These are phyloP conservation scores for Polytolypa hystricis DNA, from an alignment of 2,329 filamentous ascomycete species.

Conservation along the genomic window DNA sequence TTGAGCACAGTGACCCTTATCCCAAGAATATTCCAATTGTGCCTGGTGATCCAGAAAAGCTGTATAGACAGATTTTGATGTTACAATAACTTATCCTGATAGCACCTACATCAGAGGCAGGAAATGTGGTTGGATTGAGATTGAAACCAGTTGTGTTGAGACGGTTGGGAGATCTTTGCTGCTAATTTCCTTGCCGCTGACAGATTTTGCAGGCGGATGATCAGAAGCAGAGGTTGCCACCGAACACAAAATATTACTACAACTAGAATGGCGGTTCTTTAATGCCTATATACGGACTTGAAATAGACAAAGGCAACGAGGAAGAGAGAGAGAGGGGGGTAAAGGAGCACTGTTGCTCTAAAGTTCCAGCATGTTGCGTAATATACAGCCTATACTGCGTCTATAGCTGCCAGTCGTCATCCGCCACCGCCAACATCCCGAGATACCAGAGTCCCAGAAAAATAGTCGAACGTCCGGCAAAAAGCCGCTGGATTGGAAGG, in stretches of 20 bases:
- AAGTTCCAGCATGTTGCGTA: too few relatives aligned
- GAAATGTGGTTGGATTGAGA: conserved; percentile 11
- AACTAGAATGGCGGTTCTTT: background rate
- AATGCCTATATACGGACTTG: too few relatives aligned
- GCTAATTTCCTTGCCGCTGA: background rate
- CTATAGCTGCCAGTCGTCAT: background rate
- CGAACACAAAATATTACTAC: conserved; percentile 1
- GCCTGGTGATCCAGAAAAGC: conserved; percentile 6
- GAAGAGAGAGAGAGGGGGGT: too few relatives aligned
- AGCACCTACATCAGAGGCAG: conserved; percentile 8
- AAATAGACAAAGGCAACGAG: too few relatives aligned
- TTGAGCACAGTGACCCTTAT: conserved; percentile 7
- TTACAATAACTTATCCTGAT: conserved; percentile 11
- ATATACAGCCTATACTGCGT: too few relatives aligned
- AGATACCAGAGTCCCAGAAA: conserved; percentile 5
- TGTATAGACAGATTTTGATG: conserved; percentile 13
- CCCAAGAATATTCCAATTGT: conserved; percentile 7
- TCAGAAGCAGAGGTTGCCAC: background rate
- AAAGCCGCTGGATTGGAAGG: too few relatives aligned
- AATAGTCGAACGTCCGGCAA: conserved; percentile 4
- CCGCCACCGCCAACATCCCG: conserved; percentile 2
- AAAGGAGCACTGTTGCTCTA: too few relatives aligned
- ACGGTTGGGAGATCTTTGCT: background rate
- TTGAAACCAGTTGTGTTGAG: conserved; percentile 10
- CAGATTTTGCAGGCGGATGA: background rate